Conservation (phyloP, 306 rosid species). For the Casuarina cunninghamiana region DNA sequence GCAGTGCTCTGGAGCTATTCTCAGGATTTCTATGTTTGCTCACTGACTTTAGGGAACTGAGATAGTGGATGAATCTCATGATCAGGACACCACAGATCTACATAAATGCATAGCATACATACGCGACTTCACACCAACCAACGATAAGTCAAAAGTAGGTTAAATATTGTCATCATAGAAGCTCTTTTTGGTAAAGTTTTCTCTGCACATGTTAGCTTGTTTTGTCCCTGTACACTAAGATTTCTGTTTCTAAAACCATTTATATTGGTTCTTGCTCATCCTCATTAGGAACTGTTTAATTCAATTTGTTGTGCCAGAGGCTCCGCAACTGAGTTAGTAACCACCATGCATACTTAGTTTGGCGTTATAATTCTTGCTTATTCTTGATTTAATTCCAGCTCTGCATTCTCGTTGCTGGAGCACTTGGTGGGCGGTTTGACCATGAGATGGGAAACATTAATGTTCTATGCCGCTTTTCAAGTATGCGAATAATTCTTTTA, state of each 20-base stretch:
- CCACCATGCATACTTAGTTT: conserved; percentile 10
- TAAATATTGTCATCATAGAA: conserved; percentile 17
- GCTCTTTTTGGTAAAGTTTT: not conserved
- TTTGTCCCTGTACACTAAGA: no score
- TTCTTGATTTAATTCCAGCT: conserved; percentile 45
- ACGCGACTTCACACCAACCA: conserved; percentile 43
- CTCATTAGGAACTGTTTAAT: not conserved
- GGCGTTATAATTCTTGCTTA: conserved; percentile 1
- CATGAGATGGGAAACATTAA: conserved; percentile 94
- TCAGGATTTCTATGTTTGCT: conserved; percentile 34
- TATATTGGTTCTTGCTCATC: not conserved
- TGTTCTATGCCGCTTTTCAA: conserved; percentile 69
- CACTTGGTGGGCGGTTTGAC: conserved; percentile 97
- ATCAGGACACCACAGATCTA: conserved; percentile 95
- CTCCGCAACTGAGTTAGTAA: conserved; percentile 1
- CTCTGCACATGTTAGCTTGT: conserved; percentile 3
- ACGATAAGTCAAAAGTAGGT: conserved; percentile 63
- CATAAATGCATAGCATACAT: conserved; percentile 77
- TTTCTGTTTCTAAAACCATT: not conserved
- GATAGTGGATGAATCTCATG: conserved; percentile 74
- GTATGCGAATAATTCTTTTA: conserved; percentile 63
- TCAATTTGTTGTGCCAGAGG: not conserved
- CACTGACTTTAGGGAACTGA: conserved; percentile 68
- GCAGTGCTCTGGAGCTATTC: conserved; percentile 18
- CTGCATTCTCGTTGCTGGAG: conserved; percentile 87